A percentile compares a stretch with the other conserved stretches of the same genome.
phyloP scores from a whole-genome alignment of 129 eudicot genomes.

The Sambucus nigra region DNA sequence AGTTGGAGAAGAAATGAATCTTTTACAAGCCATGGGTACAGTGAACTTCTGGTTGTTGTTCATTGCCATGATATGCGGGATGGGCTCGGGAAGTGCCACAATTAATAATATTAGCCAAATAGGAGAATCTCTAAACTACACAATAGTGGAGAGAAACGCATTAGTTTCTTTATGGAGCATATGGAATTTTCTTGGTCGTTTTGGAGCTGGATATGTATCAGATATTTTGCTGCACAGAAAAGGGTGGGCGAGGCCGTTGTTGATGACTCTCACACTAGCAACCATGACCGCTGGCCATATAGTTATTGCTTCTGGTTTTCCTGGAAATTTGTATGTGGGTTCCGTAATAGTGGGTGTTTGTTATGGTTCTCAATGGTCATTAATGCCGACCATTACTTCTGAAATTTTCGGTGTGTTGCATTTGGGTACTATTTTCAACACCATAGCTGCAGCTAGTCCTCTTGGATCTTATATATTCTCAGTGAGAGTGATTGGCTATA shows the following conservation, averaged over 20 bases:
- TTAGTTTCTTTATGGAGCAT: slow-evolving; percentile 88
- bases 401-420: slow-evolving; percentile 82
- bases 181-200: slow-evolving; percentile 92
- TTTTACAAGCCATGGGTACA: slow-evolving; percentile 46
- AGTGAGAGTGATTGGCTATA: slow-evolving; percentile 57
- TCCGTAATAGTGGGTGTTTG: slow-evolving; percentile 73
- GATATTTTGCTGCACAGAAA: slow-evolving; percentile 47
- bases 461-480: slow-evolving; percentile 71
- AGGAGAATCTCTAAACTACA: slow-evolving; percentile 70
- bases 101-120: slow-evolving; percentile 74
- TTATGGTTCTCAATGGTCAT: slow-evolving; percentile 84
- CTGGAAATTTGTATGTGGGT: slow-evolving; percentile 66
- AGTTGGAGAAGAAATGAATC: slow-evolving; percentile 34
- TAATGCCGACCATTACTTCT: slow-evolving; percentile 83
- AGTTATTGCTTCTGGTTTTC: slow-evolving; percentile 58
- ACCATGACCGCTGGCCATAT: slow-evolving; percentile 63
- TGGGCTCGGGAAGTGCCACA: slow-evolving; percentile 94
- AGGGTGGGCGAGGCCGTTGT: slow-evolving; percentile 66
- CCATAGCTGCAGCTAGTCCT: slow-evolving; percentile 75
- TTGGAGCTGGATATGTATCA: slow-evolving; percentile 73
- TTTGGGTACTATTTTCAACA: slow-evolving; percentile 88
- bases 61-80: slow-evolving; percentile 59
- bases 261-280: slow-evolving; percentile 49
- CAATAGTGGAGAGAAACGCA: slow-evolving; percentile 33
- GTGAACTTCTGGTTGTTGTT: slow-evolving; percentile 77